Evolutionary conservation across 352 stramenopile species (phyloP).

Genomic region (Phytophthora nicotianae): DNA sequence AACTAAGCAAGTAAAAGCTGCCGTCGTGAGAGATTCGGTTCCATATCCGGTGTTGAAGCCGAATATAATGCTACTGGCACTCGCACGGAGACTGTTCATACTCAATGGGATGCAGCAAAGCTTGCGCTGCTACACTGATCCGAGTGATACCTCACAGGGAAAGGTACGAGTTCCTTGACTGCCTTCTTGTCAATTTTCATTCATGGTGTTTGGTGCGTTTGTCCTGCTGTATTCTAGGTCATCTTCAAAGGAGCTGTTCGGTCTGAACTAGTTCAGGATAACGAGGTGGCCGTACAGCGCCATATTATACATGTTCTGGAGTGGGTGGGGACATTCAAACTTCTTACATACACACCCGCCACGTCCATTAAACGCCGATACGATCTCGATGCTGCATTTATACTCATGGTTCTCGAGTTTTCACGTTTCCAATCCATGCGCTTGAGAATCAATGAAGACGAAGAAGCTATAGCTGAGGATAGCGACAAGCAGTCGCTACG

Average conservation of each 20-base stretch:
- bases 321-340: slow-evolving; percentile 34
- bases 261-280: background rate
- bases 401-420: slow-evolving; percentile 48
- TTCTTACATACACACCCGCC: slow-evolving; percentile 46
- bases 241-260: slow-evolving; percentile 44
- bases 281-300: background rate
- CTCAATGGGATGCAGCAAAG: background rate
- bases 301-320: slow-evolving; percentile 43
- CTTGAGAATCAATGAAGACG: slow-evolving; percentile 2
- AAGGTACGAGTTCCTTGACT: slow-evolving; percentile 30
- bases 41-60: slow-evolving; percentile 13
- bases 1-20: background rate
- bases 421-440: slow-evolving; percentile 25
- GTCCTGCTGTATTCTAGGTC: slow-evolving; percentile 25
- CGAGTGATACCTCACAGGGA: slow-evolving; percentile 44
- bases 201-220: background rate
- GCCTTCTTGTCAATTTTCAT: background rate
- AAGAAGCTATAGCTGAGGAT: too few relatives aligned
- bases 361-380: slow-evolving; percentile 39
- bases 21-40: slow-evolving; percentile 22
- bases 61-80: slow-evolving; percentile 23
- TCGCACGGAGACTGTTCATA: slow-evolving; percentile 23
- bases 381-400: slow-evolving; percentile 44
- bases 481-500: background rate
- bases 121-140: slow-evolving; percentile 24